Percentiles rank a stretch among this genome's conserved stretches.
phyloP scores from a whole-genome alignment of 2,329 filamentous ascomycete genomes.

The Sporothrix schenckii region DNA sequence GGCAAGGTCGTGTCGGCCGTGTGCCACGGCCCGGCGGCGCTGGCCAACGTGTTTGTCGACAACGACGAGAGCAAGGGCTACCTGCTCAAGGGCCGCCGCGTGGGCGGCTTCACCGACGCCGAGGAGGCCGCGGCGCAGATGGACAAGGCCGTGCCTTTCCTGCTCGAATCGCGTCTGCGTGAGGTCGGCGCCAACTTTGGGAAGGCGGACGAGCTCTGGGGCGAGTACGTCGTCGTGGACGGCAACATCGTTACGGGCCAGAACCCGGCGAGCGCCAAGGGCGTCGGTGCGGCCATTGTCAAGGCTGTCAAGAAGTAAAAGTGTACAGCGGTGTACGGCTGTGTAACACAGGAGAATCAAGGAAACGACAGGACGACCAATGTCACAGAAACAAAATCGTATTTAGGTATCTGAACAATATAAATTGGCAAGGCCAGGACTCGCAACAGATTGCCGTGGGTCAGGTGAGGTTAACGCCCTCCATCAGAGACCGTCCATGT shows the following conservation, averaged over 20 bases:
- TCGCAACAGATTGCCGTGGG: no score
- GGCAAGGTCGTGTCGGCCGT: constrained; percentile 68
- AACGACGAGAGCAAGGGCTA: constrained; percentile 48
- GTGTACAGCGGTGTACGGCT: no score
- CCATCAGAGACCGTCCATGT: no score
- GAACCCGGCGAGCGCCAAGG: constrained; percentile 58
- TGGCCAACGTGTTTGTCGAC: constrained; percentile 57
- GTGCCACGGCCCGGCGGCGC: constrained; percentile 68
- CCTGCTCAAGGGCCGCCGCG: constrained; percentile 59
- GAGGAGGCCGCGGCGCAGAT: constrained; percentile 56
- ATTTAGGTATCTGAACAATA: no score
- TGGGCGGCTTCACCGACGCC: constrained; percentile 62
- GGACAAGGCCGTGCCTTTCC: constrained; percentile 56
- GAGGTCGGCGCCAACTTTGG: constrained; percentile 58
- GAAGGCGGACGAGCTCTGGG: constrained; percentile 55
- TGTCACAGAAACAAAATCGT: no score
- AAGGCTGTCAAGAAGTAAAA: constrained; percentile 43
- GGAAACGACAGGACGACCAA: no score
- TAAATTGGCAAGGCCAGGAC: no score
- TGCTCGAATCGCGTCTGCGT: constrained; percentile 60
- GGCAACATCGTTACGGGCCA: constrained; percentile 61
- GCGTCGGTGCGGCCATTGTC: constrained; percentile 55
- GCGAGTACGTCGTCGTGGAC: constrained; percentile 53
- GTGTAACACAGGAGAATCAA: no score
- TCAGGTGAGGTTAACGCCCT: no score